Base-by-base conservation (phyloP, 108 stramenopile species). In the Nitzschia sp. region DNA sequence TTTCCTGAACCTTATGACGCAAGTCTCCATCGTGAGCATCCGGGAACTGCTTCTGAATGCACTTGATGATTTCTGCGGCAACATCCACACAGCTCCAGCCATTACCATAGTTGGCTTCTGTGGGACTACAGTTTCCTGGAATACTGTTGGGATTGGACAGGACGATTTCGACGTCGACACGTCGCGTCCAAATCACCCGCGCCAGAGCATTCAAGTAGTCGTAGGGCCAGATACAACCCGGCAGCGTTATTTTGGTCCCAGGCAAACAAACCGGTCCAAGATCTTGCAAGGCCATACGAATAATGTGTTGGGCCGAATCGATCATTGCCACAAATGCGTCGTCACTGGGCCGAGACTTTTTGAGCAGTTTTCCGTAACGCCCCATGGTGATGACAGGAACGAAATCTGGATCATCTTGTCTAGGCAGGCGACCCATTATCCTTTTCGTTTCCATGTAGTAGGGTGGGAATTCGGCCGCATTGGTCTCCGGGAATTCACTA, bases 11-110 rank as follows among this genome's bases (percentile, higher is more conserved):
- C 22, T 47, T 78, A 3, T 54, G 19, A 36, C 75, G 63, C 34
- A 82, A 62, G 15, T 75, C 45, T 16, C 45, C 34, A 50, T 82
- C 59, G 0, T 45, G 21, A 26, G 77, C 77, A 32, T 78, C 68
- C 0, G 77, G 77, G 22, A 79, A 73, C 22, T 58, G 53, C 15
- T 71, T 58, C 53, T 63, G 53, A 59, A 78, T 75, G 31, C 58
- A 0, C 44, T 78, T 78, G 62, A 74, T 78, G 29, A 78, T 69
- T 65, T 78, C 80, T 9, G 76, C 59, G 15, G 80, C 80, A 26
- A 87, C 86, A 78, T 87, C 86, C 3, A 72, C 76, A 46, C 83
- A 84, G 63, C 35, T 58, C 85, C 86, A 87, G 31, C 86, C 86
- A 58, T 82, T 82, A 6, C 86, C 83, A 58, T 84, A 87, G 34